phyloP scores from a whole-genome alignment of 306 rosid genomes.

The Rosa multiflora region DNA sequence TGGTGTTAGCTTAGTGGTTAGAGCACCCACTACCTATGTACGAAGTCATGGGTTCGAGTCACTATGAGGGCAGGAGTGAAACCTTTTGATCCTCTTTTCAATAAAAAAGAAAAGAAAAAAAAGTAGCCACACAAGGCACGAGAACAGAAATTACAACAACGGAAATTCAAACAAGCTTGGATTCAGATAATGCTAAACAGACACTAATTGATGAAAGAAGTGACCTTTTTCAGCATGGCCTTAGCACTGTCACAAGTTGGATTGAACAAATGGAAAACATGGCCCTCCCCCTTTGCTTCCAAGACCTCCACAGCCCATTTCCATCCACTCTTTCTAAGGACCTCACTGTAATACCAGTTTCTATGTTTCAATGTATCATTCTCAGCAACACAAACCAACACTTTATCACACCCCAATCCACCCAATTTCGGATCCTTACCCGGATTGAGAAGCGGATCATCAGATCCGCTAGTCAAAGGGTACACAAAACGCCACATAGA shows the following conservation, averaged over 20 bases:
- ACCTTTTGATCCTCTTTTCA: too few species aligned
- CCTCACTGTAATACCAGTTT: conserved; percentile 34
- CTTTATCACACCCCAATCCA: too few species aligned
- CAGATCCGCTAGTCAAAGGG: too few species aligned
- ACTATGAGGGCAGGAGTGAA: too few species aligned
- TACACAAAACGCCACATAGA: too few species aligned
- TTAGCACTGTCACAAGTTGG: not conserved
- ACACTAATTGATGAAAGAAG: not conserved
- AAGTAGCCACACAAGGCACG: not conserved
- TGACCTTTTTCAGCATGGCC: not conserved
- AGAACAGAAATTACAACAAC: not conserved
- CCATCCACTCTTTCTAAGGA: conserved; percentile 45
- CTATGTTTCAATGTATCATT: conserved; percentile 33
- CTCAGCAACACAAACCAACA: too few species aligned
- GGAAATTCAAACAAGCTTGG: not conserved
- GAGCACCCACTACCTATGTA: too few species aligned
- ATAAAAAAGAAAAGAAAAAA: too few species aligned
- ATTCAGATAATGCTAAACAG: not conserved
- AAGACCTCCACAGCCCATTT: conserved; percentile 23
- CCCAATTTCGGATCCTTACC: too few species aligned
- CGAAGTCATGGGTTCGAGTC: too few species aligned
- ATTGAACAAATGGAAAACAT: conserved; percentile 36
- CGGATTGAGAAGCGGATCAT: too few species aligned
- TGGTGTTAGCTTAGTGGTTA: too few species aligned
- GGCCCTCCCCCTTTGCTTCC: conserved; percentile 29